phyloP scores from a whole-genome alignment of 148 eudicot genomes.

The Rhododendron griersonianum region DNA sequence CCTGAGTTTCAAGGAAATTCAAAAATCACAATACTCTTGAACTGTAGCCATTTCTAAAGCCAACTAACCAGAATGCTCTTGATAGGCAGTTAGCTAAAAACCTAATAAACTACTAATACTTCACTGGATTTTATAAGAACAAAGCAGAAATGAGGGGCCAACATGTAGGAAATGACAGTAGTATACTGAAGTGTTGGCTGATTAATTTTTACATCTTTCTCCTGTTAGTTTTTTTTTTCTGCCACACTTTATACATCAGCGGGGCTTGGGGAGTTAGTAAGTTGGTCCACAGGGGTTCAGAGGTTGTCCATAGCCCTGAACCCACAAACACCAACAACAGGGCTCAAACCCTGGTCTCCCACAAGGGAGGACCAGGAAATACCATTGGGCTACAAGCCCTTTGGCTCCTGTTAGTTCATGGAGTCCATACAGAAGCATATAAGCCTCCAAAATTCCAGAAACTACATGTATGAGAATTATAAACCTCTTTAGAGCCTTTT shows the following conservation, averaged over 20 bases:
- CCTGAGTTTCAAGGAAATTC: no score
- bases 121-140: neutral
- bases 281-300: no score
- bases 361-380: no score
- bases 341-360: no score
- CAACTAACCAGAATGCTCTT: neutral
- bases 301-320: no score
- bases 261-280: no score
- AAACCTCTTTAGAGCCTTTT: neutral
- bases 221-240: neutral
- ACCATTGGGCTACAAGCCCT: no score
- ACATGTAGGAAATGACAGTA: no score
- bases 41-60: neutral
- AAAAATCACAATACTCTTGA: neutral
- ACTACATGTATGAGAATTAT: neutral
- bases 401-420: neutral
- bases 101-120: neutral
- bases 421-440: neutral
- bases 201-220: neutral
- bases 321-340: no score
- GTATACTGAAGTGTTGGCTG: neutral
- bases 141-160: no score
- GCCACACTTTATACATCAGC: no score
- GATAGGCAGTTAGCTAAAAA: neutral
- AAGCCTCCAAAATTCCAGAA: no score